Base-by-base conservation (phyloP, 768 basidiomycete species). In the Hericium coralloides region DNA sequence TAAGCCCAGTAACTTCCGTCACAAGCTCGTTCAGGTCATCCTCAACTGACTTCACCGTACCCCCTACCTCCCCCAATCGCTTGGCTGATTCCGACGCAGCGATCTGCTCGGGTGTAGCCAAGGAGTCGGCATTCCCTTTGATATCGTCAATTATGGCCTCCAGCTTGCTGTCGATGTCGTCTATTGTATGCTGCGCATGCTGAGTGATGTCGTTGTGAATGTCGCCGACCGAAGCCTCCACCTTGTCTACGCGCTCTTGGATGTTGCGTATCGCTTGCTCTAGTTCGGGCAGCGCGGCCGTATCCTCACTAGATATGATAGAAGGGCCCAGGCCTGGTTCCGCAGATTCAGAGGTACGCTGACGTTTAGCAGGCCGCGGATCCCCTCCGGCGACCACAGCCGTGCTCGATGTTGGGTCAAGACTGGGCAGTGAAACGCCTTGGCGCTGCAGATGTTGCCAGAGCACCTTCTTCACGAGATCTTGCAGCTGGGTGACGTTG, bases 61-160 rank as follows among this genome's bases (percentile, higher is more conserved):
- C 56, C 2, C 58, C 43, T 41, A 50, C 53, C 25, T 25, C 36
- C 36, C 49, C 26, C 9, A 62, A 45, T 56, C 45, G 55, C 52
- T 49, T 12, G 4, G 39, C 17, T 4, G 61, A 48, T 23, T 53
- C 56, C 7, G 53, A 18, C 10, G 51, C 48, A 22, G 60, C 47
- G 20, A 45, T 15, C 22, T 15, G 49, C 49, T 37, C 47, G 1
- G 10, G 20, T 25, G 51, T 53, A 2, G 43, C 22, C n/a, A 52
- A n/a, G 6, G 37, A 26, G 1, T 53, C 31, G 39, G 55, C 10
- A 9, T 55, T 59, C 53, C 41, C 55, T 7, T 54, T 53, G 23
- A 63, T 53, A 36, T 61, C 60, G 25, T 63, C 60, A 3, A 63
- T 55, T n/a, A 58, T 61, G 52, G 55, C 60, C 18, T 63, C 62